phyloP scores from a whole-genome alignment of 495 filamentous ascomycete genomes.

The Aspergillus egyptiacus region DNA sequence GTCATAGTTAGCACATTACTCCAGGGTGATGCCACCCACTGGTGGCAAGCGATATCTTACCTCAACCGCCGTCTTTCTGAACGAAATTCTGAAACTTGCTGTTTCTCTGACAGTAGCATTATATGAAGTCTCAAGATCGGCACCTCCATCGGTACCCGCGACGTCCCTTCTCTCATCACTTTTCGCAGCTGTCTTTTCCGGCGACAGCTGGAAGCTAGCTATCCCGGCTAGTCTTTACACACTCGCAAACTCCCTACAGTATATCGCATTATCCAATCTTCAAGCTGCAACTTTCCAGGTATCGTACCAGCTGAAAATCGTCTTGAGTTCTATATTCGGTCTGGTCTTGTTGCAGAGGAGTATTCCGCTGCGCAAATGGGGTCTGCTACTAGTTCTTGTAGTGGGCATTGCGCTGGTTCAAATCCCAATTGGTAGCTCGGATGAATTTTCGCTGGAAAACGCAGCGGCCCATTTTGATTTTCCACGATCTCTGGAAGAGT shows the following conservation, averaged over 20 bases:
- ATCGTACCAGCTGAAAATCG: constrained; percentile 87
- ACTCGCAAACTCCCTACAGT: constrained; percentile 84
- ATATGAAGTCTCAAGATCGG: constrained; percentile 72
- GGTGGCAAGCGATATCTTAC: constrained; percentile 83
- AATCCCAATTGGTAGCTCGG: constrained; percentile 52
- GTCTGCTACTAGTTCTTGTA: constrained; percentile 71
- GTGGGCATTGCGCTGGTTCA: constrained; percentile 84
- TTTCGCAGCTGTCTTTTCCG: constrained; percentile 72
- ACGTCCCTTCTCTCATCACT: constrained; percentile 75
- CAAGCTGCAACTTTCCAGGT: constrained; percentile 90
- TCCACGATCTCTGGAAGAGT: constrained; percentile 62
- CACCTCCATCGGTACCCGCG: constrained; percentile 69
- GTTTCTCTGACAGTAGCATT: constrained; percentile 81
- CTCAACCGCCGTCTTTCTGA: constrained; percentile 90
- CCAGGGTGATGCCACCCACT: constrained; percentile 77
- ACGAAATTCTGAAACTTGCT: constrained; percentile 85
- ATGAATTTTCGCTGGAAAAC: constrained; percentile 48
- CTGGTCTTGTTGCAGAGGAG: constrained; percentile 66
- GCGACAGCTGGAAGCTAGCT: constrained; percentile 95
- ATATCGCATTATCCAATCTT: constrained; percentile 84
- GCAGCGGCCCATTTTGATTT: constrained; percentile 52
- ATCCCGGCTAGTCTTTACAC: constrained; percentile 88
- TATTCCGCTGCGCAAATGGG: constrained; percentile 68
- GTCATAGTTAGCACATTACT: constrained; percentile 80
- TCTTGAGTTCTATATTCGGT: constrained; percentile 86